Evolutionary conservation across 129 eudicot genomes (phyloP).

Genomic region (Rutidosis leptorrhynchoides): DNA sequence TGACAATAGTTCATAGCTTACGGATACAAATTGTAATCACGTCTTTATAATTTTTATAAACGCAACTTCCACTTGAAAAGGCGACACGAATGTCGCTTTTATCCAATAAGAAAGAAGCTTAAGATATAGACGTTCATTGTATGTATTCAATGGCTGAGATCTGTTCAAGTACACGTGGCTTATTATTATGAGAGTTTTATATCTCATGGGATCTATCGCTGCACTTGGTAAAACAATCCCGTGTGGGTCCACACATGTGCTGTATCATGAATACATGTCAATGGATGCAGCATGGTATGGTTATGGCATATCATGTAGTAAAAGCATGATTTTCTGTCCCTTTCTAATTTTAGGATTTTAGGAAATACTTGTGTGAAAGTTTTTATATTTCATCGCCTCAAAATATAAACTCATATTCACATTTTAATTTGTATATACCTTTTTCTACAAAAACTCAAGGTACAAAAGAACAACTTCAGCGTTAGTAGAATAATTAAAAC

Average conservation of each 20-base stretch:
- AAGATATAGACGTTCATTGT: conserved; percentile 8
- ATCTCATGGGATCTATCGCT: background rate
- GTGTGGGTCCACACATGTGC: background rate
- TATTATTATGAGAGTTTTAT: background rate
- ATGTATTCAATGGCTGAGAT: conserved; percentile 8
- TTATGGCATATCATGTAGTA: background rate
- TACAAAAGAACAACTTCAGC: no score
- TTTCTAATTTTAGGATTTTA: background rate
- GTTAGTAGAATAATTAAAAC: no score
- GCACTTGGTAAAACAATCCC: background rate
- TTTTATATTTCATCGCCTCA: no score
- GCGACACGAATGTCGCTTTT: background rate
- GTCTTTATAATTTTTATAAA: background rate
- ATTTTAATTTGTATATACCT: no score
- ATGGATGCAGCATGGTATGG: background rate
- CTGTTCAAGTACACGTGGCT: background rate
- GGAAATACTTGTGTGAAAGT: background rate
- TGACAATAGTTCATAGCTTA: background rate
- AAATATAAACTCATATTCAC: no score
- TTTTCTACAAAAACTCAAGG: no score
- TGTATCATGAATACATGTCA: background rate
- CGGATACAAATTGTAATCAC: background rate
- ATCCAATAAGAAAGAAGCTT: conserved; percentile 34
- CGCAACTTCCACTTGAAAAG: background rate
- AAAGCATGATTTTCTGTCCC: background rate